A percentile compares a stretch with the other conserved stretches of the same genome.
These are phyloP conservation scores for Phytophthora pseudosyringae DNA, from an alignment of 352 stramenopile genomes.

Conservation along the genomic window DNA sequence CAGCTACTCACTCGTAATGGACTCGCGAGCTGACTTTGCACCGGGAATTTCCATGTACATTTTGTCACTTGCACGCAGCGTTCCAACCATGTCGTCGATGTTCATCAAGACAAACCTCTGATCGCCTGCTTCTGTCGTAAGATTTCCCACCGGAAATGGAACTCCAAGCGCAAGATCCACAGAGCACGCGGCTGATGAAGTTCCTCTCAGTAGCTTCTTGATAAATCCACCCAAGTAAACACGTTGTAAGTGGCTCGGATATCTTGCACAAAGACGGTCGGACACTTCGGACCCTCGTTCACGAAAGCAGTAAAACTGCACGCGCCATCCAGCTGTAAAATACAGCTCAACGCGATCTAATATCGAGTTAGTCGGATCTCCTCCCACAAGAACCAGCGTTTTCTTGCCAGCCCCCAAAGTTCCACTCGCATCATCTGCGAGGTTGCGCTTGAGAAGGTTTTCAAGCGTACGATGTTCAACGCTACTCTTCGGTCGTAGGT, in stretches of 20 bases:
- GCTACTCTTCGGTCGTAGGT: conserved; percentile 4
- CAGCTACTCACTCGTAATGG: not conserved
- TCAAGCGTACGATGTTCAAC: not conserved
- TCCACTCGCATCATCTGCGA: conserved; percentile 1
- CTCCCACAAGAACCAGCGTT: conserved; percentile 1
- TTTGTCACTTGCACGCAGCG: not conserved
- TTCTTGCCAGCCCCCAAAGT: not conserved
- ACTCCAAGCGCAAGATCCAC: not conserved
- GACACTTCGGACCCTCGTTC: conserved; percentile 1
- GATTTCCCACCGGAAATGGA: not conserved
- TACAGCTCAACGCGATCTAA: conserved; percentile 1
- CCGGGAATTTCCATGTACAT: not conserved
- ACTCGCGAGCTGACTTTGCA: not conserved
- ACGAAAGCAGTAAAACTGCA: conserved; percentile 1
- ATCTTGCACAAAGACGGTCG: conserved; percentile 3
- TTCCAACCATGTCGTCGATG: not conserved
- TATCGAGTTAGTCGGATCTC: conserved; percentile 2
- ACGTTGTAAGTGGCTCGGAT: conserved; percentile 2
- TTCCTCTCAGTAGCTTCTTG: not conserved
- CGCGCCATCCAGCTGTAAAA: not conserved
- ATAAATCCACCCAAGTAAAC: conserved; percentile 5
- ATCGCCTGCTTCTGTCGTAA: not conserved
- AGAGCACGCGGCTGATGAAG: not conserved
- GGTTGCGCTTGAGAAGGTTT: conserved; percentile 8
- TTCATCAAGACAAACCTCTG: conserved; percentile 1